Evolutionary conservation across 2,329 filamentous ascomycete genomes (phyloP).

Genomic region (Colletotrichum liaoningense): DNA sequence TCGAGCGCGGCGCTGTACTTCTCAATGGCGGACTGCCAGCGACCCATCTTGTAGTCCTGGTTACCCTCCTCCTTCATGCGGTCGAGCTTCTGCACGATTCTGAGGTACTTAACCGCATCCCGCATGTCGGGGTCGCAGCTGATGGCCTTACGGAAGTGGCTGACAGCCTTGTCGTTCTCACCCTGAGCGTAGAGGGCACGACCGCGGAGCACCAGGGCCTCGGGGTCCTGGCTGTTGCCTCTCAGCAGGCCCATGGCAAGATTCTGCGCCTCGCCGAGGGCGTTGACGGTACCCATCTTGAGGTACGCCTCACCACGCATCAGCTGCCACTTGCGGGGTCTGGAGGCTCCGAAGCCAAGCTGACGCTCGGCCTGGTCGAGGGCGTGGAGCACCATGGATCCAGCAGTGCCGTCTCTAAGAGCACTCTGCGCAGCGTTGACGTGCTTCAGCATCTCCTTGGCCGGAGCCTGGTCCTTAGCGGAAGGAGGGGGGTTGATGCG

Average conservation of each 20-base stretch:
- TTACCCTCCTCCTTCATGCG: conserved; percentile 96
- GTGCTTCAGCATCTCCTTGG: conserved; percentile 86
- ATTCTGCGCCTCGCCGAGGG: conserved; percentile 90
- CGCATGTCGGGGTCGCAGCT: conserved; percentile 92
- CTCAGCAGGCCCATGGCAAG: conserved; percentile 90
- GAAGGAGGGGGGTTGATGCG: conserved; percentile 85
- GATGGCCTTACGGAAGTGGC: conserved; percentile 90
- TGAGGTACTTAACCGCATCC: conserved; percentile 87
- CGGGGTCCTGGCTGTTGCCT: conserved; percentile 89
- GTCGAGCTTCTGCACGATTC: conserved; percentile 91
- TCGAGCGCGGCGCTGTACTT: conserved; percentile 86
- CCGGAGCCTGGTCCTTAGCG: conserved; percentile 85
- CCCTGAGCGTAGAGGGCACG: conserved; percentile 90
- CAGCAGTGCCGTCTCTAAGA: conserved; percentile 78
- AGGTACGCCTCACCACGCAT: conserved; percentile 93
- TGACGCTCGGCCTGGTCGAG: conserved; percentile 89
- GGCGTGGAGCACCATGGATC: conserved; percentile 92
- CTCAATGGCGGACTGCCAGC: conserved; percentile 83
- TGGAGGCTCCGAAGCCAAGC: conserved; percentile 79
- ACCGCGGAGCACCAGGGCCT: conserved; percentile 90
- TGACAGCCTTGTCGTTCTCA: conserved; percentile 93
- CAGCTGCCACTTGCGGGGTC: conserved; percentile 92
- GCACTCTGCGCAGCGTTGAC: conserved; percentile 83
- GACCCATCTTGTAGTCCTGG: conserved; percentile 85
- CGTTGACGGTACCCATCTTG: conserved; percentile 91